A percentile compares a stretch with the other conserved stretches of the same genome.
Conservation (phyloP, 345 rosid genomes). For the Populus tremula region DNA sequence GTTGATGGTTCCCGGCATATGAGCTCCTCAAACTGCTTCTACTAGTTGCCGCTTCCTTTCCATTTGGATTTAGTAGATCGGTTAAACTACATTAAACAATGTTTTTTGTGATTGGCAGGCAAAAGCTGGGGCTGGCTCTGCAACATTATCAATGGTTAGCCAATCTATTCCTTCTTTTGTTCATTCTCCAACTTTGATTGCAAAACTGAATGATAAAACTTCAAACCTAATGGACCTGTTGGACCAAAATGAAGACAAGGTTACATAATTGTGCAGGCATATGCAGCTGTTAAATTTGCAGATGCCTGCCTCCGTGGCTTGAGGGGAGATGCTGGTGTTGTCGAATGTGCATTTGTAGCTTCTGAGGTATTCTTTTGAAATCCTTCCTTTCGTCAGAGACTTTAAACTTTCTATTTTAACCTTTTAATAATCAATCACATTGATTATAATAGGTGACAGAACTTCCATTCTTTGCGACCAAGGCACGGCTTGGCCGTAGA, state of each 20-base stretch:
- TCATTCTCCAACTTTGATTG: background rate
- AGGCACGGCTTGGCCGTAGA: slow-evolving; percentile 26
- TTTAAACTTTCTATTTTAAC: background rate
- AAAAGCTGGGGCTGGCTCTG: slow-evolving; percentile 96
- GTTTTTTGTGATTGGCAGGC: slow-evolving; percentile 51
- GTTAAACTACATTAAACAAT: background rate
- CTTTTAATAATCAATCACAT: background rate
- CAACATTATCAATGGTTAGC: slow-evolving; percentile 91
- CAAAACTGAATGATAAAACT: background rate
- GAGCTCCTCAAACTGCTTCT: background rate
- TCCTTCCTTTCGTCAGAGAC: background rate
- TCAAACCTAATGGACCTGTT: background rate
- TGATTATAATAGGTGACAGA: slow-evolving; percentile 66
- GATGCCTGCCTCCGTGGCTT: slow-evolving; percentile 84
- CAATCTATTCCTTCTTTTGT: background rate
- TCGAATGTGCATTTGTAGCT: slow-evolving; percentile 78
- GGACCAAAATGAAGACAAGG: background rate
- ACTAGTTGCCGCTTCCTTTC: background rate
- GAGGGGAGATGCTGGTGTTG: slow-evolving; percentile 76
- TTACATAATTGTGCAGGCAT: slow-evolving; percentile 51
- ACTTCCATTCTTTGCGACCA: slow-evolving; percentile 86
- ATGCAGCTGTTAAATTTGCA: slow-evolving; percentile 95
- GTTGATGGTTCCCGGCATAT: background rate
- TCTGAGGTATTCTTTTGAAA: slow-evolving; percentile 49
- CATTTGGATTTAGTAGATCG: background rate